Evolutionary conservation across 2,329 filamentous ascomycete genomes (phyloP), one percentile per base, ranked within the genome.

Genomic region (Aspergillus fumigatus): DNA sequence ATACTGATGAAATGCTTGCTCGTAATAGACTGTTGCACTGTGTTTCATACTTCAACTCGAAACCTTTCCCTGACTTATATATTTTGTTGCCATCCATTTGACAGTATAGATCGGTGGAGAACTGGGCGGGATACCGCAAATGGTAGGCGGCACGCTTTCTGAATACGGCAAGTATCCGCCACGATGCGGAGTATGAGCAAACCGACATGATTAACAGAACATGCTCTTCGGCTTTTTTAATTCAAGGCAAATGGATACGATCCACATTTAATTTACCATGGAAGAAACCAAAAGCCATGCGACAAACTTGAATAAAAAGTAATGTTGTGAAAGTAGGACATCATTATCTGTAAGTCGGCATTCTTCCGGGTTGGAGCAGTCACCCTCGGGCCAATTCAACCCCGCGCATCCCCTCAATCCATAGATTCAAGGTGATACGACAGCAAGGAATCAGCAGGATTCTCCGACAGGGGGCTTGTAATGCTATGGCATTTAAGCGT

Each of bases 121-220:
- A 32, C 21, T 47, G 51, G 27, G 50, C 58, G 60, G 62, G 14
- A 56, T 27, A 0, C 53, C 52, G 1, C 19, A 58, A 52, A 1
- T 0, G 55, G 63, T 23, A 65, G 26, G 26, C 61, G 62, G 54
- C 4, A 55, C 63, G 65, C 40, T 17, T 63, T 17, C 64, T 6
- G 0, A 21, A 40, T 52, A 2, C 0, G 25, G 62, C 17, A 55
- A 10, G 0, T 9, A 23, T 4, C 63, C 63, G 62, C 62, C 47
- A 21, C 17, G 32, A 38, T 7, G 5, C 6, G 32, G 14, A 38
- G 32, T 38, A 17, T 38, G 14, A 5, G 5, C 14, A 35, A 11
- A 11, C 6, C 14, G 1, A 14, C 9, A 21, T n/a, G 32, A 29
- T 10, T 1, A 29, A 4, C 27, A 10, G 27, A 27, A 26, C 17